Percentiles rank a stretch among this genome's conserved stretches.
Evolutionary conservation across 371 early-diverging fungal species (phyloP).

Genomic region (Mucor circinelloides): DNA sequence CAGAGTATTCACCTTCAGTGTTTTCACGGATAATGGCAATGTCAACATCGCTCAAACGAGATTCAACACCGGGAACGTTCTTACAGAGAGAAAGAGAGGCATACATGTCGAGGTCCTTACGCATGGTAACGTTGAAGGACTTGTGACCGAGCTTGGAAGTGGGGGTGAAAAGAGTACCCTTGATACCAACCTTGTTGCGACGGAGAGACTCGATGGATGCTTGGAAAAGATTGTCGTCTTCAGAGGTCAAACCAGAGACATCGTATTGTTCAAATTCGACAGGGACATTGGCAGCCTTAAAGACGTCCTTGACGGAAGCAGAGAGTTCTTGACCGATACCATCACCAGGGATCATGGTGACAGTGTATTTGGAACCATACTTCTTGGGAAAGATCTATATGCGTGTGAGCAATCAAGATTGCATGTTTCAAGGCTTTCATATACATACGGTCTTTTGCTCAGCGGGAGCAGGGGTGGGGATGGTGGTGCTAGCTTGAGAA

Average conservation of each 20-base stretch:
- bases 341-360: conserved; percentile 97
- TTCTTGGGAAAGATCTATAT: conserved; percentile 46
- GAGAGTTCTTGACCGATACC: conserved; percentile 95
- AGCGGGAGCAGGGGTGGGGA: conserved; percentile 50
- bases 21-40: conserved; percentile 98
- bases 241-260: conserved; percentile 84
- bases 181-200: conserved; percentile 95
- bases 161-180: conserved; percentile 96
- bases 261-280: conserved; percentile 95
- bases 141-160: conserved; percentile 82
- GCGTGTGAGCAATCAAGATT: too few species aligned
- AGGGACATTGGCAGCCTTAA: conserved; percentile 90
- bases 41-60: conserved; percentile 91
- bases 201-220: conserved; percentile 88
- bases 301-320: conserved; percentile 89
- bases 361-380: conserved; percentile 82
- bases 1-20: conserved; percentile 98
- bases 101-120: conserved; percentile 96
- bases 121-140: conserved; percentile 93
- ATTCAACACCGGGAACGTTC: conserved; percentile 80
- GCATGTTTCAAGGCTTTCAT: too few species aligned
- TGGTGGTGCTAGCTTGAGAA: conserved; percentile 40
- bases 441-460: conserved; percentile 49
- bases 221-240: conserved; percentile 73
- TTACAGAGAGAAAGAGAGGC: conserved; percentile 88